Evolutionary conservation across 371 early-diverging fungal species (phyloP).

Genomic region (Rhizopus stolonifer): DNA sequence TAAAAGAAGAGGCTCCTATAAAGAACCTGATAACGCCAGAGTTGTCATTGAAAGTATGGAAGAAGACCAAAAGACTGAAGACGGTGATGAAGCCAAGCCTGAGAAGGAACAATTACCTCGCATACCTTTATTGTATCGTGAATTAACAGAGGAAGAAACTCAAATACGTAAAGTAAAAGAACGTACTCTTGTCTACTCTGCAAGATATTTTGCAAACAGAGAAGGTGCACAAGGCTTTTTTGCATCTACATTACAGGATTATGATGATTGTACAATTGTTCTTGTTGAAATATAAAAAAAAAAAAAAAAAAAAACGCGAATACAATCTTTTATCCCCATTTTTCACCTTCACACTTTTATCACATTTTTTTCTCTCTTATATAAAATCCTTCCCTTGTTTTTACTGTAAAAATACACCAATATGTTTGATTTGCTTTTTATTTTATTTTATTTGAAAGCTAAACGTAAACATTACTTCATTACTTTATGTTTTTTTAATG

Average conservation of each 20-base stretch:
- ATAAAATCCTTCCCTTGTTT: background rate
- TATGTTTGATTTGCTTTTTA: too few relatives aligned
- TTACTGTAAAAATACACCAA: too few relatives aligned
- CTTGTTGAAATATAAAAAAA: slow-evolving; percentile 48
- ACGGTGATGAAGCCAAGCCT: too few relatives aligned
- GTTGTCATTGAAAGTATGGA: slow-evolving; percentile 1
- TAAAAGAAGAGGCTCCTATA: background rate
- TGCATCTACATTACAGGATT: slow-evolving; percentile 51
- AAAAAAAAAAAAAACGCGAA: too few relatives aligned
- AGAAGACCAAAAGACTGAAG: background rate
- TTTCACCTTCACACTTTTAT: too few relatives aligned
- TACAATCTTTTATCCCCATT: too few relatives aligned
- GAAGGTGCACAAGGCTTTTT: slow-evolving; percentile 51
- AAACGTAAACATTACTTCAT: slow-evolving; percentile 1
- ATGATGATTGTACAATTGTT: slow-evolving; percentile 55
- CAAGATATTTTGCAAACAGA: slow-evolving; percentile 49
- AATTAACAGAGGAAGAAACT: slow-evolving; percentile 32
- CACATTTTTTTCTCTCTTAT: background rate
- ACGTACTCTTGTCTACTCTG: slow-evolving; percentile 39
- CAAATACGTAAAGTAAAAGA: slow-evolving; percentile 37
- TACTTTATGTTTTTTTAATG: background rate
- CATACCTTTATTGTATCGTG: slow-evolving; percentile 33
- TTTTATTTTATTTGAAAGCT: background rate
- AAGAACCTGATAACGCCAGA: background rate
- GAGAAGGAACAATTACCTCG: slow-evolving; percentile 20